Base-by-base conservation (phyloP, 2,329 filamentous ascomycete species). In the Gnomoniopsis sp. region DNA sequence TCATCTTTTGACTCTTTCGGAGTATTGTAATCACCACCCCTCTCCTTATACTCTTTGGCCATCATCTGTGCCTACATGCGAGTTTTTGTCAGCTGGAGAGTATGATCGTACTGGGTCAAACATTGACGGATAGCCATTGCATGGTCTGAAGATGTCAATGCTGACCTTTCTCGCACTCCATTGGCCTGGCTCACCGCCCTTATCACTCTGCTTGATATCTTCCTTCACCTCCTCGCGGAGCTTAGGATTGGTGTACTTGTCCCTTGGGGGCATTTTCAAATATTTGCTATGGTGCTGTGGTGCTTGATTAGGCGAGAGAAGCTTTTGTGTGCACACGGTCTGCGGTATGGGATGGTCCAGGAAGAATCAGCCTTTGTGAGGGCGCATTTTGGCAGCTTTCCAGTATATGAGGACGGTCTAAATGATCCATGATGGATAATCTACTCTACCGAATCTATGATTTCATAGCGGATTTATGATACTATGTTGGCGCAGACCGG, bases 211-310 rank as follows among this genome's bases (percentile, higher is more conserved):
- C 11, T 36, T 50, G 30, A 50, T 23, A 11, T 50, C 30, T 19
- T 50, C 48, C 30, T 50, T 50, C 7, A 50, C 48, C 22, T 50
- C 17, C 2, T 50, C 48, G 6, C 30, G 48, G 21, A 50, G 48
- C 30, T 50, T 50, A 4, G 48, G 48, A 10, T 15, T 17, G 2
- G 48, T 34, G n/a, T 50, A 50, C 48, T 50, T 50, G 30, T 36
- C 48, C n/a, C 21, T 34, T 6, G 48, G 22, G 12, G 48, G 30
- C 48, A 50, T 50, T 79, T 78, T 82, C 1, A 76, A 21, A 4
- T n/a, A n/a, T n/a, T n/a, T n/a, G n/a, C 2, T 12, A 11, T 36
- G 48, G 26, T 8, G 26, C n/a, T n/a, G n/a, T n/a, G n/a, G n/a
- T n/a, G n/a, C n/a, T n/a, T n/a, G n/a, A n/a, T n/a, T n/a, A n/a